Percentiles rank a stretch among this genome's conserved stretches.
These are phyloP conservation scores for Penicillium cosmopolitanum DNA, from an alignment of 495 filamentous ascomycete genomes.

Conservation along the genomic window DNA sequence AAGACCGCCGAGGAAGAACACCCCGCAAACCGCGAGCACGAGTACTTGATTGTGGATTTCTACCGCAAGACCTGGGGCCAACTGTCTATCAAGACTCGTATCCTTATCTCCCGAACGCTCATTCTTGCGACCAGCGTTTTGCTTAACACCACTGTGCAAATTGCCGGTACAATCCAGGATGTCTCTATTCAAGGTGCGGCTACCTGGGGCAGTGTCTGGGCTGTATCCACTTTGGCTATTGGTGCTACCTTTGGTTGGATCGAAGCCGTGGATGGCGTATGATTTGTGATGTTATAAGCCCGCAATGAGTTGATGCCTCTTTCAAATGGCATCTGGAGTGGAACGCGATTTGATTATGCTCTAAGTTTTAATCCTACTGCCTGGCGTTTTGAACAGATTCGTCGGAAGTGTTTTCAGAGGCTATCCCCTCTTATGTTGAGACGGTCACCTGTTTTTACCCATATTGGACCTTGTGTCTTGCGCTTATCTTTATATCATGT, in stretches of 20 bases:
- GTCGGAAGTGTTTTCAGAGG: not conserved
- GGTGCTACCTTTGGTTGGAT: constrained; percentile 65
- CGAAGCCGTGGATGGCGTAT: constrained; percentile 53
- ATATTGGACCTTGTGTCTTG: not conserved
- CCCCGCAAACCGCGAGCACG: constrained; percentile 55
- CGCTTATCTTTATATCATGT: not conserved
- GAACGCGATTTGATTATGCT: constrained; percentile 2
- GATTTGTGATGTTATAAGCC: constrained; percentile 1
- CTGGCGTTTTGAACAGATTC: not conserved
- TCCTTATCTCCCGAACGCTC: constrained; percentile 65
- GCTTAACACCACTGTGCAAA: constrained; percentile 67
- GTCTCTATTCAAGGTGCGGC: constrained; percentile 67
- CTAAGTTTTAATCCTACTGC: not conserved
- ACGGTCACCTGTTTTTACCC: not conserved
- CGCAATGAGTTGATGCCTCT: not conserved
- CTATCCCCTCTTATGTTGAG: not conserved
- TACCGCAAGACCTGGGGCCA: constrained; percentile 53
- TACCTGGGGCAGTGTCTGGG: constrained; percentile 74
- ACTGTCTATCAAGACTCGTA: constrained; percentile 63
- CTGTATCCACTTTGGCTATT: constrained; percentile 58
- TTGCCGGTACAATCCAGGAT: constrained; percentile 63
- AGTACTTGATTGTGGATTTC: constrained; percentile 64
- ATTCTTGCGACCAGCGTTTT: constrained; percentile 59
- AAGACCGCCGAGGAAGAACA: constrained; percentile 51
- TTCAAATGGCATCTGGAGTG: constrained; percentile 11